Base-by-base conservation (phyloP, 768 basidiomycete species). In the Boletus vinaceobasis region DNA sequence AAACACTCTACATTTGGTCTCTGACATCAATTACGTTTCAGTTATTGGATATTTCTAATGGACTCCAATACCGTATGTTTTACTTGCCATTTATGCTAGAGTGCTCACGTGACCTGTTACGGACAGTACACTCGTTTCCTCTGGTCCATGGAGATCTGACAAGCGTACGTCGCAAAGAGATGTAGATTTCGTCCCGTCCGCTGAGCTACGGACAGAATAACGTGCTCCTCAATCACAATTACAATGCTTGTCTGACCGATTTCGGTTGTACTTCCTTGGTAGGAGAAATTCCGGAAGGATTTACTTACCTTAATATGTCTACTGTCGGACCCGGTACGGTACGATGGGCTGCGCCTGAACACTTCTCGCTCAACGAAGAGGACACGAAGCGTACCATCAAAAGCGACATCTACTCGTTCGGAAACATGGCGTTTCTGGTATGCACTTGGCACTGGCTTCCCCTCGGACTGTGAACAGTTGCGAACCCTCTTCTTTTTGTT, bases 361-460 rank as follows among this genome's bases (percentile, higher is more conserved):
- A 50, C 27, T 49, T 57, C 39, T 57, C 52, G 9, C 4, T 46
- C 13, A 15, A 53, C 5, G 37, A 37, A 39, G 52, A 40, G 1
- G 31, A 54, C 3, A 10, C 39, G 5, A 46, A 40, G 32, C 32
- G 19, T 15, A 58, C 43, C 4, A 45, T 46, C 21, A 48, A 56
- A 11, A 56, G 44, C 7, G 55, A 54, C 29, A 57, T 57, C 4
- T 57, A 57, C 29, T 57, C 53, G n/a, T 55, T 55, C 19, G 56
- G 56, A n/a, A 55, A 47, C 29, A 42, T 56, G 33, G 35, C 45
- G 23, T 33, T 56, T 40, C 33, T 55, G 11, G 52, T 42, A 43
- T 32, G 55, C 21, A n/a, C 21, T 8, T 3, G 13, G 5, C 7
- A 32, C 2, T 23, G 7, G 7, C 17, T n/a, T 31, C 53, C 1